Base-by-base conservation (phyloP, 2,329 filamentous ascomycete species). In the Pseudogymnoascus destructans region DNA sequence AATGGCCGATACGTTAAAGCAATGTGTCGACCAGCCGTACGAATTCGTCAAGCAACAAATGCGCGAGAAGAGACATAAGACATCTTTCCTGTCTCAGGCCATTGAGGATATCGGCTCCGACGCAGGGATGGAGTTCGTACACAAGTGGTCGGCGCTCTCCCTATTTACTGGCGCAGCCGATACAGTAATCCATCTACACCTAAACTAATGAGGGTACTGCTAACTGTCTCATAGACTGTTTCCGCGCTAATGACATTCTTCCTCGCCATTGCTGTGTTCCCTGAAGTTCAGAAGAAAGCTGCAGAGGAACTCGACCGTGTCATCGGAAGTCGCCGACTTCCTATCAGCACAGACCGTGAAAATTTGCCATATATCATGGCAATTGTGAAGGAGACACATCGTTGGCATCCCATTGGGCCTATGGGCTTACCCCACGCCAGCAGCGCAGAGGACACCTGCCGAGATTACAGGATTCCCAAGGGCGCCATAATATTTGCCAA, bases 381-480 rank as follows among this genome's bases (percentile, higher is more conserved):
- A 49, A 66, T 77, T 19, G 64, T 78, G n/a, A 69, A 75, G 56
- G 76, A 78, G 61, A 71, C 71, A 5, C 66, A 72, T 40, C 71
- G 75, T 9, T 75, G 72, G 70, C 68, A 68, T 27, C 74, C 75
- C 2, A 67, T 77, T 3, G 72, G 70, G 9, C 74, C 75, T 0
- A 66, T 77, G 2, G 75, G 74, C 4, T 74, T 82, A 33, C 79
- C 79, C 1, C 79, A 82, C 64, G 73, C 70, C 40, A 72, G 77
- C 15, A 70, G 75, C 2, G 67, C 74, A 56, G 79, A 82, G 49
- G 79, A 82, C 57, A 70, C 74, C 11, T 82, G 80, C 64, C 70
- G 76, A 23, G 78, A 74, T 54, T 76, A 77, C 65, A 73, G 74
- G 60, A 79, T 82, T 56, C 78, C 78, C n/a, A 75, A 74, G n/a